Conservation (phyloP, 768 basidiomycete species). For the Tulasnella sp. region DNA sequence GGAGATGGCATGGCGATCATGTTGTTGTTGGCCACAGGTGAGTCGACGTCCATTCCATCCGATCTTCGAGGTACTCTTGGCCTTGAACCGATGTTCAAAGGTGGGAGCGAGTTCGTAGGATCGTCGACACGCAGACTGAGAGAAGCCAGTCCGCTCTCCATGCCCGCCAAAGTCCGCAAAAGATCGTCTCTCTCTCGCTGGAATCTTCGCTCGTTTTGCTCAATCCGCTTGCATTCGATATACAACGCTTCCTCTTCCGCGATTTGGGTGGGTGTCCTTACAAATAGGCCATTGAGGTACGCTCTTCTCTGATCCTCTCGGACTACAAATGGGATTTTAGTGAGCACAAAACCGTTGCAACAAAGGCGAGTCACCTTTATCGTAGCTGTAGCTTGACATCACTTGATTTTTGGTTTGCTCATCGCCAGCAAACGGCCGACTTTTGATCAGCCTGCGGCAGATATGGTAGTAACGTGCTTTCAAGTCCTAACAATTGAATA, state of each 20-base stretch:
- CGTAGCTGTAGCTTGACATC: constrained; percentile 67
- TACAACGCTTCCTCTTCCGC: constrained; percentile 93
- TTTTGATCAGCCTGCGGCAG: constrained; percentile 77
- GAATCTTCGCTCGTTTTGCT: constrained; percentile 83
- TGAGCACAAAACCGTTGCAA: neutral
- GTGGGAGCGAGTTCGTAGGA: neutral
- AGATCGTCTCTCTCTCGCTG: constrained; percentile 82
- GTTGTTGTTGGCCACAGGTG: constrained; percentile 5
- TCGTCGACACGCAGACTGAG: constrained; percentile 4
- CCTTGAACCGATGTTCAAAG: neutral
- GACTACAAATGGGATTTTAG: constrained; percentile 34
- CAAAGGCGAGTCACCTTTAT: constrained; percentile 51
- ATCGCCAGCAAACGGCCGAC: constrained; percentile 75
- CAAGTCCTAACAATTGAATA: constrained; percentile 50
- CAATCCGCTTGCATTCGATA: constrained; percentile 86
- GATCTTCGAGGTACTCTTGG: neutral
- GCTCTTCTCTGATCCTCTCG: constrained; percentile 81
- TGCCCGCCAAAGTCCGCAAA: constrained; percentile 67
- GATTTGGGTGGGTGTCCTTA: constrained; percentile 77
- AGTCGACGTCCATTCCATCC: constrained; percentile 5
- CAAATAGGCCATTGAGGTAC: constrained; percentile 78
- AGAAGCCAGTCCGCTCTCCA: constrained; percentile 77
- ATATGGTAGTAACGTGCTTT: constrained; percentile 92
- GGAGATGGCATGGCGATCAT: constrained; percentile 13
- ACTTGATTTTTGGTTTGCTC: constrained; percentile 56